phyloP scores from a whole-genome alignment of 768 basidiomycete species.

The Tubosaeta brunneosetosa region DNA sequence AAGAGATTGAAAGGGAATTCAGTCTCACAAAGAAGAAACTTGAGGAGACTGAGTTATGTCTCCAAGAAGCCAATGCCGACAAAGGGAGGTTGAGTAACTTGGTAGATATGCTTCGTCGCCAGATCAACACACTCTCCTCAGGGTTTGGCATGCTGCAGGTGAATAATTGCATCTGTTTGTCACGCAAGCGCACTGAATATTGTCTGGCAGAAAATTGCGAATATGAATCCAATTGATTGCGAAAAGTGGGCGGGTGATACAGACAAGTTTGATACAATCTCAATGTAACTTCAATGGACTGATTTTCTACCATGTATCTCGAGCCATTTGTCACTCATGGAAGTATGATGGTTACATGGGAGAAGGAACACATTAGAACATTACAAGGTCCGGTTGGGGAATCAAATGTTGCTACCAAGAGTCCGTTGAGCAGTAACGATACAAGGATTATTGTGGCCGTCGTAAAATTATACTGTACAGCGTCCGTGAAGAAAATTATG shows the following conservation, averaged over 20 bases:
- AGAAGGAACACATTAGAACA: background rate
- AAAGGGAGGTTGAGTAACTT: conserved; percentile 7
- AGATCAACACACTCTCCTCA: conserved; percentile 8
- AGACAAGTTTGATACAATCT: background rate
- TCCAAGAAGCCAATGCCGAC: conserved; percentile 16
- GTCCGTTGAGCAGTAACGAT: background rate
- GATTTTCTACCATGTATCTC: background rate
- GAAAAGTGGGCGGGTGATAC: conserved; percentile 4
- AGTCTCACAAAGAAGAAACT: conserved; percentile 13
- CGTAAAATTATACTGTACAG: background rate
- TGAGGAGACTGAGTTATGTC: conserved; percentile 15
- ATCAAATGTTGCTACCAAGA: background rate
- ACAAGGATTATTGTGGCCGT: conserved; percentile 7
- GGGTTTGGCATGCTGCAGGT: conserved; percentile 13
- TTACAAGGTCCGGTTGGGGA: background rate
- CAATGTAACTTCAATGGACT: background rate
- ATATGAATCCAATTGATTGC: background rate
- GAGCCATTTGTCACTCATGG: background rate
- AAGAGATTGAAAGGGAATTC: conserved; percentile 13
- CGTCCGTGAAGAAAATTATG: conserved; percentile 6
- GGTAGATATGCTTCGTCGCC: conserved; percentile 8
- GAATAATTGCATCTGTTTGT: background rate
- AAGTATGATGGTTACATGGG: background rate
- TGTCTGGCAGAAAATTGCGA: conserved; percentile 10
- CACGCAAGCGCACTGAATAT: background rate